Conservation (phyloP, 2,329 filamentous ascomycete species). For the Botrytis byssoidea region DNA sequence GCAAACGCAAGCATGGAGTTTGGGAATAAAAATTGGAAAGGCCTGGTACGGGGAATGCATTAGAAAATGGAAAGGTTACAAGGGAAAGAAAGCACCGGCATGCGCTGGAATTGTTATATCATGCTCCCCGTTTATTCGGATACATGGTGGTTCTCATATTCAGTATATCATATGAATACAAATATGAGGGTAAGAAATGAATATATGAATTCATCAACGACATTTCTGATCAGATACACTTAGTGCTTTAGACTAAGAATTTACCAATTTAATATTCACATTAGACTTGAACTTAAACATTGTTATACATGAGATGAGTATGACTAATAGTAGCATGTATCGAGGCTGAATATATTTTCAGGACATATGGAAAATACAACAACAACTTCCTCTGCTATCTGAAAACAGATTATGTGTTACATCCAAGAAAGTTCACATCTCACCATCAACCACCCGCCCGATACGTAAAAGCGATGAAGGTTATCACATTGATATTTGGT, state of each 20-base stretch:
- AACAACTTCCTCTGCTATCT: background rate
- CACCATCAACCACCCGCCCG: no score
- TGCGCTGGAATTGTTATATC: background rate
- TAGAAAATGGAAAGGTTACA: background rate
- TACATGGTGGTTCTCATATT: background rate
- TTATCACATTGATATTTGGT: background rate
- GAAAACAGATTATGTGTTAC: background rate
- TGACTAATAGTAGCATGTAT: background rate
- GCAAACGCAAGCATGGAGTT: constrained; percentile 5
- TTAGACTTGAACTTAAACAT: background rate
- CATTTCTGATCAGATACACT: background rate
- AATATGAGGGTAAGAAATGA: background rate
- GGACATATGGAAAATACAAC: background rate
- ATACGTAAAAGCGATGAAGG: background rate
- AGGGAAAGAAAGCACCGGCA: background rate
- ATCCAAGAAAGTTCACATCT: background rate
- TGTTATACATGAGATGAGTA: background rate
- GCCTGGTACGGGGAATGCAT: background rate
- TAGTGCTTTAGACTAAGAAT: background rate
- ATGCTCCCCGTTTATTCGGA: background rate
- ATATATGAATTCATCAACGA: background rate
- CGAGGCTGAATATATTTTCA: no score
- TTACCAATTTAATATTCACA: background rate
- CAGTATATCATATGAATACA: background rate
- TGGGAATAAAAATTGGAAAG: background rate